A percentile compares a stretch with the other conserved stretches of the same genome.
Conservation (phyloP, 305 asterid species). For the Fraxinus albicans region DNA sequence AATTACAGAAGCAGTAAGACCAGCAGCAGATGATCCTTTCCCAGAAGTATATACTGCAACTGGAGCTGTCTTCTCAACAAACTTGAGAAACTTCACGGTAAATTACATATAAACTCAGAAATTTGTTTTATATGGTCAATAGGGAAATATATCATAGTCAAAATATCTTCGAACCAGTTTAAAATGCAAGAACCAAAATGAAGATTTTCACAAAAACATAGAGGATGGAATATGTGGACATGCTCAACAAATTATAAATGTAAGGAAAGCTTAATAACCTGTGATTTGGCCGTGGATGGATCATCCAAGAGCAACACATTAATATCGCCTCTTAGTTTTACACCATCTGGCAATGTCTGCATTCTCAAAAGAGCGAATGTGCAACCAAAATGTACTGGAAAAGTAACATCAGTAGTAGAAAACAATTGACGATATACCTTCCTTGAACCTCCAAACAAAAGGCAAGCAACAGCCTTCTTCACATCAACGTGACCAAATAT, state of each 20-base stretch:
- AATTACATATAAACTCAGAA: constrained; percentile 16
- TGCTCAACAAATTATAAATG: neutral
- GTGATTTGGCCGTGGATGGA: constrained; percentile 98
- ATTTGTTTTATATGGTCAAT: neutral
- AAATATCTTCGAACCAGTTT: neutral
- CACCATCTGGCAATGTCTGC: constrained; percentile 94
- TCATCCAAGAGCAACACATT: constrained; percentile 94
- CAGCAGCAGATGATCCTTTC: constrained; percentile 98
- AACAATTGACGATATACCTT: constrained; percentile 50
- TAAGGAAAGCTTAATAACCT: constrained; percentile 49
- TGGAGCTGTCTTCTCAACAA: constrained; percentile 99
- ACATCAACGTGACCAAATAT: constrained; percentile 91
- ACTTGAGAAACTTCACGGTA: constrained; percentile 70
- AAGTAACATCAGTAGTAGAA: constrained; percentile 9
- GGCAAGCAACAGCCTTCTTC: constrained; percentile 95
- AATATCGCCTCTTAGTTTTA: constrained; percentile 94
- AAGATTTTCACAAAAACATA: neutral
- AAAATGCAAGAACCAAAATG: constrained; percentile 1
- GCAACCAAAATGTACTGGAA: constrained; percentile 14
- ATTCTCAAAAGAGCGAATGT: constrained; percentile 17
- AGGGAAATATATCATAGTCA: neutral
- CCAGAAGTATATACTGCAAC: constrained; percentile 94
- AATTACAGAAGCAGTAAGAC: constrained; percentile 96
- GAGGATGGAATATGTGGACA: neutral
- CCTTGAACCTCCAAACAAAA: constrained; percentile 95